These are phyloP conservation scores for Rhizopus microsporus DNA, from an alignment of 371 early-diverging fungal genomes.

Conservation along the genomic window DNA sequence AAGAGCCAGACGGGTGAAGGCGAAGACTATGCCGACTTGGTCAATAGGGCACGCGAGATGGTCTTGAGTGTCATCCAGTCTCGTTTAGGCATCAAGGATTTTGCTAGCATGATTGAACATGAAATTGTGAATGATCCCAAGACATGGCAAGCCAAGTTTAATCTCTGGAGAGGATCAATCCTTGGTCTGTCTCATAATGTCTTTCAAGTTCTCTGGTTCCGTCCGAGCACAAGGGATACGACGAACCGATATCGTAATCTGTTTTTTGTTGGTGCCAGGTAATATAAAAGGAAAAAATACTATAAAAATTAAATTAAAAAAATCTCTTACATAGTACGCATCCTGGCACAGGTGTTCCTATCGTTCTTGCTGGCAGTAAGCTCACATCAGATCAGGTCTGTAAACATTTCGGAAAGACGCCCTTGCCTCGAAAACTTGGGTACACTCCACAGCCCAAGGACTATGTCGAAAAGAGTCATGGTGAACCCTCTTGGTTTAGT, in stretches of 20 bases:
- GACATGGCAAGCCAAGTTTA: conserved; percentile 62
- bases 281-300: not conserved
- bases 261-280: conserved; percentile 62
- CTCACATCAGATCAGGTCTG: conserved; percentile 53
- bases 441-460: not conserved
- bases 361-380: conserved; percentile 62
- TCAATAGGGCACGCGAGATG: conserved; percentile 46
- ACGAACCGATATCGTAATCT: conserved; percentile 53
- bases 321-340: conserved; percentile 49
- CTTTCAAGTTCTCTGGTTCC: conserved; percentile 61
- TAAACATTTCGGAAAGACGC: conserved; percentile 31
- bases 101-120: conserved; percentile 47
- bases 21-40: conserved; percentile 38
- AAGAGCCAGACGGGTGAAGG: conserved; percentile 12
- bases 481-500: not conserved
- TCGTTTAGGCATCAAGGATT: conserved; percentile 41
- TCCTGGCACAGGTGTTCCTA: conserved; percentile 73
- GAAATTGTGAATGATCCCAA: conserved; percentile 63
- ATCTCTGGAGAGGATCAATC: conserved; percentile 62
- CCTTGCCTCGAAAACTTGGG: conserved; percentile 23
- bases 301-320: not conserved
- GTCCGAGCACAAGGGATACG: conserved; percentile 60
- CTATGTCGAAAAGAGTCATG: not conserved
- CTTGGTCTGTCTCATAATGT: conserved; percentile 62
- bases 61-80: conserved; percentile 46